phyloP scores from a whole-genome alignment of 768 basidiomycete species.

The Tricholoma sp. region DNA sequence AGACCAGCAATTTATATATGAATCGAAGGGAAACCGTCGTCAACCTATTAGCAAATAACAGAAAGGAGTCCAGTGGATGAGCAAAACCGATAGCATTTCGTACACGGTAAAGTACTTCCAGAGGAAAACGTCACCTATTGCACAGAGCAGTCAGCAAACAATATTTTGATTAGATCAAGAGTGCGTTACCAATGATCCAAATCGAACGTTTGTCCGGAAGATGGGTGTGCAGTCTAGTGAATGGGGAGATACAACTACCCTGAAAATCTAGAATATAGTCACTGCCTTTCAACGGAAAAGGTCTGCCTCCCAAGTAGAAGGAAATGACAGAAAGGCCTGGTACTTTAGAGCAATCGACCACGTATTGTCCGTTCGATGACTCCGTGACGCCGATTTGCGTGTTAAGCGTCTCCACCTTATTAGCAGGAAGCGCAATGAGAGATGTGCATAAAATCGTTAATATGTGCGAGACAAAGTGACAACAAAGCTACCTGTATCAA shows the following conservation, averaged over 20 bases:
- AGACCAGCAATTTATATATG: too few relatives aligned
- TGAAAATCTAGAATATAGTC: slow-evolving; percentile 91
- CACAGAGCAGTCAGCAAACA: slow-evolving; percentile 3
- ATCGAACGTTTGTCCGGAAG: slow-evolving; percentile 70
- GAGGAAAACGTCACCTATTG: slow-evolving; percentile 79
- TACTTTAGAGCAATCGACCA: slow-evolving; percentile 82
- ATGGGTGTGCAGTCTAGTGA: slow-evolving; percentile 89
- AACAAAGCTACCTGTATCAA: slow-evolving; percentile 64
- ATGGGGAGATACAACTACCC: slow-evolving; percentile 91
- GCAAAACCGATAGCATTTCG: too few relatives aligned
- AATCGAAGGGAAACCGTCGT: too few relatives aligned
- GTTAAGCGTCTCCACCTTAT: slow-evolving; percentile 97
- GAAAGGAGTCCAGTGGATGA: too few relatives aligned
- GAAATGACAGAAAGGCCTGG: slow-evolving; percentile 78
- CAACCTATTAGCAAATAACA: too few relatives aligned
- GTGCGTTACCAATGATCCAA: slow-evolving; percentile 78
- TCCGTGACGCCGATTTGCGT: slow-evolving; percentile 90
- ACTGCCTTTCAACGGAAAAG: slow-evolving; percentile 70
- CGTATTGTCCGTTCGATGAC: slow-evolving; percentile 95
- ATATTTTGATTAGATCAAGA: not conserved
- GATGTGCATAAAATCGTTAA: slow-evolving; percentile 83
- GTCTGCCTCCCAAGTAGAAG: slow-evolving; percentile 77
- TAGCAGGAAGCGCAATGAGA: slow-evolving; percentile 87
- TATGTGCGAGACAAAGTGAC: not conserved
- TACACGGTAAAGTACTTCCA: slow-evolving; percentile 93